Evolutionary conservation across 345 rosid species (phyloP).

Genomic region (Pugionium cornutum): DNA sequence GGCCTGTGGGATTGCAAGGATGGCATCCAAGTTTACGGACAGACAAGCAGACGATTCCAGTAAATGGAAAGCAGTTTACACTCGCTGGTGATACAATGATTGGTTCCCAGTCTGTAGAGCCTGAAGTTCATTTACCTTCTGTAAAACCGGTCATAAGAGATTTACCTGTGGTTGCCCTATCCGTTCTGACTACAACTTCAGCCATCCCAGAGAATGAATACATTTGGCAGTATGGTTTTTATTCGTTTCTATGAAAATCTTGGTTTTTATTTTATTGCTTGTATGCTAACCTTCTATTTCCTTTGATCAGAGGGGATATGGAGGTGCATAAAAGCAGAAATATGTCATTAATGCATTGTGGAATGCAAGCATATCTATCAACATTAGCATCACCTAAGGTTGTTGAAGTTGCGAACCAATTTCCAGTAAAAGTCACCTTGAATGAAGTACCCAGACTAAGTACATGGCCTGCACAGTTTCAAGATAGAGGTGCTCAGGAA

Average conservation of each 20-base stretch:
- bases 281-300: slow-evolving; percentile 29
- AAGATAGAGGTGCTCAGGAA: slow-evolving; percentile 64
- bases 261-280: slow-evolving; percentile 8
- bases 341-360: slow-evolving; percentile 48
- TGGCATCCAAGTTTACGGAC: slow-evolving; percentile 37
- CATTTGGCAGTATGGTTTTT: slow-evolving; percentile 85
- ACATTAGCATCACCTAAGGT: slow-evolving; percentile 69
- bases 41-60: slow-evolving; percentile 42
- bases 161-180: slow-evolving; percentile 39
- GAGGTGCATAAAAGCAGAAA: slow-evolving; percentile 62
- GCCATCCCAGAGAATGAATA: slow-evolving; percentile 79
- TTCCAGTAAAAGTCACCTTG: slow-evolving; percentile 59
- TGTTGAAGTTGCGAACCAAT: slow-evolving; percentile 56
- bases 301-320: slow-evolving; percentile 72
- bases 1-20: slow-evolving; percentile 52
- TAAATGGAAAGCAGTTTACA: slow-evolving; percentile 44
- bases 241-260: slow-evolving; percentile 22
- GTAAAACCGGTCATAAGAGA: slow-evolving; percentile 36
- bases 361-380: slow-evolving; percentile 83
- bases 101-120: slow-evolving; percentile 40
- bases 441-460: slow-evolving; percentile 78
- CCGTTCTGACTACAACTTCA: slow-evolving; percentile 43
- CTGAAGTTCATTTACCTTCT: slow-evolving; percentile 42
- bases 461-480: slow-evolving; percentile 87
- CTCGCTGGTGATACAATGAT: slow-evolving; percentile 38